Conservation (phyloP, 768 basidiomycete genomes). For the Rhizopogon vesiculosus region DNA sequence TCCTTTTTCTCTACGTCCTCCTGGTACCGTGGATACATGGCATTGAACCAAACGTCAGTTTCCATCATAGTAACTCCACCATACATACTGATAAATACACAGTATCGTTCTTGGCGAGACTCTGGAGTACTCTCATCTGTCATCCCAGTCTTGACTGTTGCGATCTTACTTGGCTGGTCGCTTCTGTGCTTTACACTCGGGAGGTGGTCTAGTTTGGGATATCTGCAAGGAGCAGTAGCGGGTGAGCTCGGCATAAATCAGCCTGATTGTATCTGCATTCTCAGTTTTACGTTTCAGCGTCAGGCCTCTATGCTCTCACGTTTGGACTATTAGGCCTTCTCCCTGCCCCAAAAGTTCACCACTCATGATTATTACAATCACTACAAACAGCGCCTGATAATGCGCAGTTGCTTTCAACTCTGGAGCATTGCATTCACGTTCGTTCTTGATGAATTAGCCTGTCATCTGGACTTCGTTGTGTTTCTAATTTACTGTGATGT, state of each 20-base stretch:
- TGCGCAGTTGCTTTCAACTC: no score
- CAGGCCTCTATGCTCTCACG: constrained; percentile 60
- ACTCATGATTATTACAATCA: constrained; percentile 16
- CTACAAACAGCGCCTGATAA: background rate
- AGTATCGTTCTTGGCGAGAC: constrained; percentile 75
- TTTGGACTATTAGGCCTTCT: constrained; percentile 76
- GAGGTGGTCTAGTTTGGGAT: constrained; percentile 65
- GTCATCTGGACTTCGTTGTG: background rate
- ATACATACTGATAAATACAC: background rate
- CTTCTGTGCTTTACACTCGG: constrained; percentile 57
- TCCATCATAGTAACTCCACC: background rate
- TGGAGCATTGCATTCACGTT: background rate
- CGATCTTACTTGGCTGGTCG: constrained; percentile 69
- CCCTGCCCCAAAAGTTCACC: constrained; percentile 56
- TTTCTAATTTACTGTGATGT: no score
- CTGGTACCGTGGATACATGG: constrained; percentile 63
- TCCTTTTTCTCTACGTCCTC: constrained; percentile 70
- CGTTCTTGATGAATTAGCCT: background rate
- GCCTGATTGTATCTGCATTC: background rate
- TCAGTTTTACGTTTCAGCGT: constrained; percentile 38
- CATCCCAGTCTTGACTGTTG: constrained; percentile 65
- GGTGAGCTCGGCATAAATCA: constrained; percentile 34
- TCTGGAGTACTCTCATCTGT: constrained; percentile 64
- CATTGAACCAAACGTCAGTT: constrained; percentile 63
- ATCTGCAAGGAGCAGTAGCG: constrained; percentile 56